phyloP scores from a whole-genome alignment of 441 rosid genomes.

The Adansonia rubrostipa region DNA sequence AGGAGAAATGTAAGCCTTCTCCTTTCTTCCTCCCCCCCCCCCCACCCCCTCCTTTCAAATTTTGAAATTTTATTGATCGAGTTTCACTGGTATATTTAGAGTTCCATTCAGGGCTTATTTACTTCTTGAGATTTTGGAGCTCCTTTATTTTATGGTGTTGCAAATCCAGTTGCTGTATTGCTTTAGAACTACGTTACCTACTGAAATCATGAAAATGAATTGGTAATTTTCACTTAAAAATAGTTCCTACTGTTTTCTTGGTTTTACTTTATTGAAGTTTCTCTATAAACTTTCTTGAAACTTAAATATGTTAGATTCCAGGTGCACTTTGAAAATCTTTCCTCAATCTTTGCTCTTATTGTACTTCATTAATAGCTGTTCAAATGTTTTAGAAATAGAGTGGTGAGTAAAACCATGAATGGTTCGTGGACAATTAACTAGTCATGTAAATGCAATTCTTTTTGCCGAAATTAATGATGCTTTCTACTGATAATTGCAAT shows the following conservation, averaged over 20 bases:
- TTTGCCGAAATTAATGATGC: background rate
- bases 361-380: background rate
- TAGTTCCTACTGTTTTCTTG: background rate
- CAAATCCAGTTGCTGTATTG: background rate
- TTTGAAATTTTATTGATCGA: background rate
- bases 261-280: background rate
- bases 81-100: background rate
- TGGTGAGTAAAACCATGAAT: background rate
- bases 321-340: background rate
- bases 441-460: background rate
- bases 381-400: background rate
- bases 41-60: background rate
- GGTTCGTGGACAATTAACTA: background rate
- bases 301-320: constrained; percentile 12
- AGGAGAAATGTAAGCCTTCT: constrained; percentile 80
- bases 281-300: background rate
- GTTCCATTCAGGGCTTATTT: background rate
- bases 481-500: background rate
- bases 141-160: constrained; percentile 11
- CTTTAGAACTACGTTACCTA: background rate
- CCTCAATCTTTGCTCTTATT: background rate
- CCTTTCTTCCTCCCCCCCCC: background rate
- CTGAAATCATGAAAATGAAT: background rate
- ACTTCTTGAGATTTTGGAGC: background rate
- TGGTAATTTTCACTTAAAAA: background rate